Conservation (phyloP, 768 basidiomycete species). For the Pholiota conissans region DNA sequence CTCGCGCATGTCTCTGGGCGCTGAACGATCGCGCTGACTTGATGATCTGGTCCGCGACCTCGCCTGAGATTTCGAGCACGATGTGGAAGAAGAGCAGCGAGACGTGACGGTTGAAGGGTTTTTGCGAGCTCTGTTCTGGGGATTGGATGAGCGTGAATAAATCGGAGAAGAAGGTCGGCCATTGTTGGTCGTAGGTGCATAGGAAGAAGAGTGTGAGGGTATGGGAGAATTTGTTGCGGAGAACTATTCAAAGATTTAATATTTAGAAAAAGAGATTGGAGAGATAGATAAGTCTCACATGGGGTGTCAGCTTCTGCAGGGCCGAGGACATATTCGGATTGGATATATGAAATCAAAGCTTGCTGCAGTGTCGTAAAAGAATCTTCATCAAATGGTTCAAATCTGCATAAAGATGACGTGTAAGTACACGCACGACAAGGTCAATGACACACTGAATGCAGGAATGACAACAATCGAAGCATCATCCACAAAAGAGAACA, state of each 20-base stretch:
- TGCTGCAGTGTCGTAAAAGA: slow-evolving; percentile 73
- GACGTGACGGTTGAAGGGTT: slow-evolving; percentile 79
- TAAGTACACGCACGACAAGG: slow-evolving; percentile 4
- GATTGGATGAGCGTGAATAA: slow-evolving; percentile 73
- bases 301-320: slow-evolving; percentile 77
- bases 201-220: slow-evolving; percentile 88
- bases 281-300: slow-evolving; percentile 54
- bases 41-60: slow-evolving; percentile 95
- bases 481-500: neutral
- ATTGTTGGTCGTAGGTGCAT: slow-evolving; percentile 81
- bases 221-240: slow-evolving; percentile 95
- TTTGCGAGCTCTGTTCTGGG: slow-evolving; percentile 51
- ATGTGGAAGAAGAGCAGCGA: slow-evolving; percentile 90
- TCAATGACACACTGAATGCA: neutral
- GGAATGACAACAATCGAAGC: neutral
- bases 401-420: slow-evolving; percentile 35
- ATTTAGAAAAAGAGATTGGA: slow-evolving; percentile 3
- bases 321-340: slow-evolving; percentile 86
- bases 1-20: slow-evolving; percentile 71
- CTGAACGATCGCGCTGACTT: slow-evolving; percentile 81
- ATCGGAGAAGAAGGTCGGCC: slow-evolving; percentile 84
- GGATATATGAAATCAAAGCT: slow-evolving; percentile 78
- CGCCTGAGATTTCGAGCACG: slow-evolving; percentile 91
- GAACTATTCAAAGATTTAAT: slow-evolving; percentile 46
- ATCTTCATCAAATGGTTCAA: slow-evolving; percentile 67